Evolutionary conservation across 2,329 filamentous ascomycete species (phyloP).

Genomic region (Apiospora saccharicola): DNA sequence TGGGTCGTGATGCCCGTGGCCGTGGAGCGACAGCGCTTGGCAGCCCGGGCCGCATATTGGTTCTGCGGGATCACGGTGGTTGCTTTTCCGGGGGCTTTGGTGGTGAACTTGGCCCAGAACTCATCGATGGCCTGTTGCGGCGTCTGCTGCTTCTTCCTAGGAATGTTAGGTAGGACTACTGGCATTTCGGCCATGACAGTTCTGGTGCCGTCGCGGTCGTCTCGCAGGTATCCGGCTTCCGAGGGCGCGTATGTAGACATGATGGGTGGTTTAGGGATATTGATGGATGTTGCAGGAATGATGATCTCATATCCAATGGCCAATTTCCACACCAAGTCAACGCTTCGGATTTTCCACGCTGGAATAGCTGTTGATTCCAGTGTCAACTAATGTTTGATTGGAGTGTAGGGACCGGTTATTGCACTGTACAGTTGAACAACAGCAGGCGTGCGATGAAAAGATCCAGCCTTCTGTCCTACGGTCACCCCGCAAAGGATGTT

Average conservation of each 20-base stretch:
- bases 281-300: neutral
- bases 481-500: neutral
- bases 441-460: too few species aligned
- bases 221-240: neutral
- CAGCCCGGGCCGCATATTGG: constrained; percentile 66
- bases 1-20: constrained; percentile 61
- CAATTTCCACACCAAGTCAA: too few species aligned
- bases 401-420: too few species aligned
- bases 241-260: constrained; percentile 22
- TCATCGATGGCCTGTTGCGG: constrained; percentile 75
- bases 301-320: too few species aligned
- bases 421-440: too few species aligned
- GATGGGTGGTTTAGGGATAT: neutral
- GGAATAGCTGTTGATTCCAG: too few species aligned
- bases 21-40: constrained; percentile 62
- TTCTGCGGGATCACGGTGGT: constrained; percentile 76
- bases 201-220: neutral
- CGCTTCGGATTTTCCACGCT: too few species aligned
- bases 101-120: constrained; percentile 77
- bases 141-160: constrained; percentile 57
- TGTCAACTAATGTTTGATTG: too few species aligned
- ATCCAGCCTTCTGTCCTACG: too few species aligned
- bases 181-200: constrained; percentile 30
- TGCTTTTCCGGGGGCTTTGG: constrained; percentile 76
- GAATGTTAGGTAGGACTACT: constrained; percentile 29